Evolutionary conservation across 1,139 yeast species (phyloP).

Genomic region (Candida glucosophila): DNA sequence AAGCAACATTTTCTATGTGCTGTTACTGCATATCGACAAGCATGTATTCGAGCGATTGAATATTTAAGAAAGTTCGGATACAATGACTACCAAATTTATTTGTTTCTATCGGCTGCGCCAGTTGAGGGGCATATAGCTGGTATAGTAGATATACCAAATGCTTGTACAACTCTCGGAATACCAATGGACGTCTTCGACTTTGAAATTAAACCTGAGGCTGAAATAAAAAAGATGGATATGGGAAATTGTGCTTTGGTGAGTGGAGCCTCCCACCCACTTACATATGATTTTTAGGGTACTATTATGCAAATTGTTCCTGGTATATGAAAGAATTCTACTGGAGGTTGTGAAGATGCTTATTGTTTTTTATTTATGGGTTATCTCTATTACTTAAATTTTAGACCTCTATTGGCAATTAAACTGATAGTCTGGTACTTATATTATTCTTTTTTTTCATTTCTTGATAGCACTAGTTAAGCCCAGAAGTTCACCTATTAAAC

Average conservation of each 20-base stretch:
- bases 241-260: slow-evolving; percentile 35
- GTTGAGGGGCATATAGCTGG: slow-evolving; percentile 45
- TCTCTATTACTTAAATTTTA: too few species aligned
- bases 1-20: slow-evolving; percentile 36
- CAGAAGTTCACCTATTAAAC: slow-evolving; percentile 31
- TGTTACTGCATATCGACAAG: slow-evolving; percentile 41
- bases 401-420: too few species aligned
- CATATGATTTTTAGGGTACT: too few species aligned
- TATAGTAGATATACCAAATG: slow-evolving; percentile 43
- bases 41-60: slow-evolving; percentile 40
- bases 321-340: too few species aligned
- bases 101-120: slow-evolving; percentile 38
- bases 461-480: slow-evolving; percentile 19
- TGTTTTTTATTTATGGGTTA: too few species aligned
- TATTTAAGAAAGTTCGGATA: slow-evolving; percentile 41
- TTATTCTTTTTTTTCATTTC: too few species aligned
- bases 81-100: slow-evolving; percentile 40
- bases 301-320: too few species aligned
- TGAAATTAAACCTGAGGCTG: slow-evolving; percentile 34
- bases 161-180: slow-evolving; percentile 41
- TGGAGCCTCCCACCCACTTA: too few species aligned
- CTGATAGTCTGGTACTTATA: too few species aligned
- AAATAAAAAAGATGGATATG: slow-evolving; percentile 13
- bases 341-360: too few species aligned
- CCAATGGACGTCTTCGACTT: slow-evolving; percentile 46